phyloP scores from a whole-genome alignment of 495 filamentous ascomycete genomes.

The Penicillium diatomitis region DNA sequence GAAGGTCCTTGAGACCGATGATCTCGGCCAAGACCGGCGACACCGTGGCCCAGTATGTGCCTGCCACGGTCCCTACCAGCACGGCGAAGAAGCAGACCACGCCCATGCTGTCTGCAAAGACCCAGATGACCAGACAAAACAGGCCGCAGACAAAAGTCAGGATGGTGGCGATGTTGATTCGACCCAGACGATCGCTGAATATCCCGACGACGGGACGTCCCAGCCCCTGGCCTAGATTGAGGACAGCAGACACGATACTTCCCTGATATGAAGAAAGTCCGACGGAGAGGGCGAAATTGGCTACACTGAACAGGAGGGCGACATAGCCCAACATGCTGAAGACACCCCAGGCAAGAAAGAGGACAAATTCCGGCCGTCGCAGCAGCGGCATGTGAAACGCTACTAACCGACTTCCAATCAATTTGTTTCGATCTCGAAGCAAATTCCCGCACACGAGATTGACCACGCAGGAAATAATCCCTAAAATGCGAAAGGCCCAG shows the following conservation, averaged over 20 bases:
- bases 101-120: conserved; percentile 55
- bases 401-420: conserved; percentile 50
- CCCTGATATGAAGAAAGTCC: conserved; percentile 61
- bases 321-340: conserved; percentile 69
- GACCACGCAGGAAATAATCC: conserved; percentile 54
- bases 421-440: conserved; percentile 61
- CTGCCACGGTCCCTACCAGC: conserved; percentile 59
- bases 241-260: conserved; percentile 58
- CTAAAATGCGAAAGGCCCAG: conserved; percentile 70
- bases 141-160: conserved; percentile 58
- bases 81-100: conserved; percentile 64
- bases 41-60: conserved; percentile 62
- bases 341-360: conserved; percentile 59
- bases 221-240: conserved; percentile 62
- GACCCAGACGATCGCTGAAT: conserved; percentile 60
- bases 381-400: conserved; percentile 58
- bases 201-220: conserved; percentile 67
- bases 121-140: conserved; percentile 65
- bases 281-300: conserved; percentile 59
- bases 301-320: conserved; percentile 66
- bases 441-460: conserved; percentile 54
- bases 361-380: conserved; percentile 48
- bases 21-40: conserved; percentile 71
- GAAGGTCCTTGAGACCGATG: conserved; percentile 61
- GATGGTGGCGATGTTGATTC: conserved; percentile 61